Evolutionary conservation across 2,329 filamentous ascomycete species (phyloP).

Genomic region (Emmonsia crescens): DNA sequence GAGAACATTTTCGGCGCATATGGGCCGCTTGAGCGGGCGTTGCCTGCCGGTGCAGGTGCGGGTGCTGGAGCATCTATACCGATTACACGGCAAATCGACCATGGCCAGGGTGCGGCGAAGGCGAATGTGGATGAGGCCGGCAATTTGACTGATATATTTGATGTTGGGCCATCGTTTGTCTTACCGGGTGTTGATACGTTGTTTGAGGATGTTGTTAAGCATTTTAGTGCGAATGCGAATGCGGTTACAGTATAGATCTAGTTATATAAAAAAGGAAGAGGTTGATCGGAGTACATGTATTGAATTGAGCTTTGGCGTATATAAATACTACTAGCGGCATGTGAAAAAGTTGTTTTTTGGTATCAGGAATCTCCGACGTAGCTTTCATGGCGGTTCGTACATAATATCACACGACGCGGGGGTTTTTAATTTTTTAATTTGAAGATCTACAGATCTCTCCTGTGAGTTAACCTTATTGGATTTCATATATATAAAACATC

Average conservation of each 20-base stretch:
- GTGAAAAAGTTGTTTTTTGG: neutral
- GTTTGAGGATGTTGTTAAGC: conserved; percentile 30
- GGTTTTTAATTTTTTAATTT: too few species aligned
- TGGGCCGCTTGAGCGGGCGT: neutral
- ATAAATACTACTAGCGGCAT: neutral
- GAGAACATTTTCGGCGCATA: conserved; percentile 24
- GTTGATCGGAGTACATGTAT: neutral
- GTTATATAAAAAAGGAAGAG: neutral
- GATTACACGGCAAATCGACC: conserved; percentile 1
- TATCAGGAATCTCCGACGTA: neutral
- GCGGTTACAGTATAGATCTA: conserved; percentile 3
- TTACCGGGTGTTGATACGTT: conserved; percentile 28
- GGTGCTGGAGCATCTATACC: neutral
- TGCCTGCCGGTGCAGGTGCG: neutral
- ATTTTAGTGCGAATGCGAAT: conserved; percentile 14
- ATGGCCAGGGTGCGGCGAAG: neutral
- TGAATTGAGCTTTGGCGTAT: neutral
- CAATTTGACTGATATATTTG: conserved; percentile 27
- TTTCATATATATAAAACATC: neutral
- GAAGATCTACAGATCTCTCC: neutral
- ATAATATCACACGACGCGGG: too few species aligned
- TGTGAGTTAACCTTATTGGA: neutral
- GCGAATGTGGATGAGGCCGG: neutral
- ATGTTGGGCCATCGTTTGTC: conserved; percentile 28
- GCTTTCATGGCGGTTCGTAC: neutral